Conservation (phyloP, 2,329 filamentous ascomycete genomes). For the Sarocladium kiliense region DNA sequence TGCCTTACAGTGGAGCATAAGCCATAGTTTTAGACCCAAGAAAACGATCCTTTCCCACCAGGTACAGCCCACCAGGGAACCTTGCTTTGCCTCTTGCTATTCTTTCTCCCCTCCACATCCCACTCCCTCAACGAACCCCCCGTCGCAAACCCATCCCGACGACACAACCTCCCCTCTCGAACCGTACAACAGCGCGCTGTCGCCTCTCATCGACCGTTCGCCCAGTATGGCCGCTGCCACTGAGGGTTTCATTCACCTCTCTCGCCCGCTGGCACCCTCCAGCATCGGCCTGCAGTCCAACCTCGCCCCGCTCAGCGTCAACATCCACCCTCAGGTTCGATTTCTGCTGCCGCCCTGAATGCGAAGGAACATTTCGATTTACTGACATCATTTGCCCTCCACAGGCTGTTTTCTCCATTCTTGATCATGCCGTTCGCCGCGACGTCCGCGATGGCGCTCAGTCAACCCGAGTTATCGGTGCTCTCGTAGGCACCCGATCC, state of each 20-base stretch:
- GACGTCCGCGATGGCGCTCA: constrained; percentile 64
- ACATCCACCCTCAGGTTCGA: constrained; percentile 89
- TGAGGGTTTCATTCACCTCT: constrained; percentile 90
- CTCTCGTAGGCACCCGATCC: constrained; percentile 84
- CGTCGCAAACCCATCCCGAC: not conserved
- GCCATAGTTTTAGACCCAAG: not conserved
- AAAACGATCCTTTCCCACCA: not conserved
- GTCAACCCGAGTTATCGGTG: constrained; percentile 94
- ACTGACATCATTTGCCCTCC: not conserved
- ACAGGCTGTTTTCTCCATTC: constrained; percentile 67
- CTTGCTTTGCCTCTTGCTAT: not conserved
- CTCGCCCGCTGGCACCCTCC: constrained; percentile 82
- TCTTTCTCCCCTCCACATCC: constrained; percentile 8
- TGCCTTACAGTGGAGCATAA: not conserved
- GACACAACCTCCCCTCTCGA: not conserved
- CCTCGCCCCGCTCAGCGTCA: constrained; percentile 87
- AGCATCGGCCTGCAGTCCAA: constrained; percentile 74
- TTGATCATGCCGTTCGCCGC: constrained; percentile 91
- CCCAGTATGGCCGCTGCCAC: constrained; percentile 73
- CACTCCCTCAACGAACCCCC: not conserved
- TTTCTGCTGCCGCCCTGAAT: constrained; percentile 9
- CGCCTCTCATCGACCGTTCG: constrained; percentile 16
- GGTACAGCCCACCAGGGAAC: not conserved
- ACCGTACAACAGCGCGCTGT: constrained; percentile 7
- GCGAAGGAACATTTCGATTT: constrained; percentile 11